phyloP scores from a whole-genome alignment of 2,329 filamentous ascomycete genomes.

The Venturia aucupariae region DNA sequence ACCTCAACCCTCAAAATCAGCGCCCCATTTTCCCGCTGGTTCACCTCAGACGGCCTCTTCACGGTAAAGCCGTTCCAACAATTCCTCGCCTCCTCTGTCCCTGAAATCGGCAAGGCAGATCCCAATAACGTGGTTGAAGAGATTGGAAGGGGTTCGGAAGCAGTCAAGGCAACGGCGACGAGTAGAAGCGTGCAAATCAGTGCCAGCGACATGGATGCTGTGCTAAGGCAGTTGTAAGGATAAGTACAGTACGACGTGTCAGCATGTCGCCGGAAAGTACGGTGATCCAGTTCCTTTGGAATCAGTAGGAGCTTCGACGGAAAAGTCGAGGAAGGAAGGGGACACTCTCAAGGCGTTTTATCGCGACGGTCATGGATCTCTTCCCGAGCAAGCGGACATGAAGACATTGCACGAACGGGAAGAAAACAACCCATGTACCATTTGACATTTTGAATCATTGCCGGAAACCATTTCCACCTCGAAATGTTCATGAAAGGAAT shows the following conservation, averaged over 20 bases:
- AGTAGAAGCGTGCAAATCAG: conserved; percentile 6
- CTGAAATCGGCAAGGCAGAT: conserved; percentile 57
- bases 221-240: conserved; percentile 29
- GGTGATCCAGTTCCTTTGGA: not conserved
- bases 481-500: not conserved
- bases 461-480: not conserved
- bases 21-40: conserved; percentile 65
- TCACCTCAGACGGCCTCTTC: conserved; percentile 63
- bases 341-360: not conserved
- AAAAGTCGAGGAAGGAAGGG: not conserved
- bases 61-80: conserved; percentile 69
- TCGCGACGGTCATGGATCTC: no score
- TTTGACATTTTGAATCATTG: not conserved
- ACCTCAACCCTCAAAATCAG: conserved; percentile 41
- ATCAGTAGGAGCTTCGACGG: not conserved
- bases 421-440: not conserved
- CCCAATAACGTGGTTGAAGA: conserved; percentile 40
- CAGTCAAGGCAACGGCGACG: not conserved
- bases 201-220: conserved; percentile 5
- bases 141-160: conserved; percentile 13
- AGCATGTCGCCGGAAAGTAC: not conserved
- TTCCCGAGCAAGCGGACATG: not conserved
- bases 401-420: not conserved
- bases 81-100: conserved; percentile 60
- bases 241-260: conserved; percentile 9